Base-by-base conservation (phyloP, 139 green algal genomes). In the Chlorella ohadii region DNA sequence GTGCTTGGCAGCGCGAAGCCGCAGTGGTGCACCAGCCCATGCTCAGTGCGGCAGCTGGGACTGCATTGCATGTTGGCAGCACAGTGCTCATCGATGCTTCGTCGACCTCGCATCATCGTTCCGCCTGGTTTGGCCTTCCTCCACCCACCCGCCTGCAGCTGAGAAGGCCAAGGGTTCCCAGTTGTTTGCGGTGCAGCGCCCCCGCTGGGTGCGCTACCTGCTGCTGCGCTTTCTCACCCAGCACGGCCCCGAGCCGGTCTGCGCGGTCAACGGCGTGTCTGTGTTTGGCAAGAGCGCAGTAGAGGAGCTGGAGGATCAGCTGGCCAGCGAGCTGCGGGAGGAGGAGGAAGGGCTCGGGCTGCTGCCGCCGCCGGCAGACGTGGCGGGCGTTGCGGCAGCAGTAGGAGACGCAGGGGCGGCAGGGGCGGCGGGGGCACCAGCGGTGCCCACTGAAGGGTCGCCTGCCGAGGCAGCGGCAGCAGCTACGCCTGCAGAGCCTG, bases 211-310 rank as follows among this genome's bases (percentile, higher is more conserved):
- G 39, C 91, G 93, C 63, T 98, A 96, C 88, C 78, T 98, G 39
- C 88, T 96, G 81, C 75, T 98, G 44, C 90, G 91, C 56, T 92
- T 96, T 38, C 84, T 93, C 13, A 90, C 88, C 0, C 94, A 98
- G 83, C 93, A 96, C 79, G 93, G 94, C 17, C 86, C n/a, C 0
- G 95, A 98, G 83, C 82, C 91, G 47, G 91, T 98, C 72, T 98
- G 95, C 72, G 94, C 95, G n/a, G 82, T 98, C n/a, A 98, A 98
- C 81, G 91, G 88, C 31, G 70, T 98, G 2, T 80, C 86, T n/a
- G 89, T 93, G 36, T 89, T 90, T 67, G 85, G 84, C 17, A 91
- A 95, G 68, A 95, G 91, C 56, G 95, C 95, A 31, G 90, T 91
- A 27, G 93, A 97, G 84, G 94, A 98, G 83, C 86, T 97, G 25